Evolutionary conservation across 2,329 filamentous ascomycete genomes (phyloP), one percentile per base, ranked within the genome.

Genomic region (Samsoniella hepiali): DNA sequence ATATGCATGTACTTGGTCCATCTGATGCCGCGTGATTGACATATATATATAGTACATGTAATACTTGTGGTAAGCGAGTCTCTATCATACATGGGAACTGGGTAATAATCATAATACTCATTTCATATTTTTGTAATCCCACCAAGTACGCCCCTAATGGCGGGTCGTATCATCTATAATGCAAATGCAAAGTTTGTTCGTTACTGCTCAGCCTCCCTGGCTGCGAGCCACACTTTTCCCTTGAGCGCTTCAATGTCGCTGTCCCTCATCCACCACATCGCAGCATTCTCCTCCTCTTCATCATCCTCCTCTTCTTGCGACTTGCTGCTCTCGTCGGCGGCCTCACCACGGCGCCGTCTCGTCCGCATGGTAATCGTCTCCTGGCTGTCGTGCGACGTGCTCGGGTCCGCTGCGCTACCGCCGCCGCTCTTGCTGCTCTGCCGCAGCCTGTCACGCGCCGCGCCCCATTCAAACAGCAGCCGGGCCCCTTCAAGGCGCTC

Each of bases 391-490:
- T 70, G 65, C 6, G 72, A 67, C 31, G 63, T 66, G 47, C 62
- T 45, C n/a, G 29, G 56, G 3, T 62, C 62, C 5, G 68, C 31
- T 1, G 22, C 15, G 15, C 55, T 9, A 6, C 55, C 15, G n/a
- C 13, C 22, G 17, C 13, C 15, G 15, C 55, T 10, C 8, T 57
- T 17, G n/a, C 13, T 31, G 17, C 13, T 53, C 15, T 65, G 65
- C 6, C 70, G 68, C 53, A 79, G 72, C 57, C 71, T 70, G 34
- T 68, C 76, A 34, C 83, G 78, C 64, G 77, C 75, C 53, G 81
- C 79, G 1, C 76, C 79, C 84, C 84, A 87, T 70, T 83, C 83
- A 66, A 87, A 86, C 27, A 87, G 69, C 55, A 84, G 67, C 54
- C 76, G 78, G 5, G 84, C 70, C 0, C 82, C 83, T 15, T 85